phyloP scores from a whole-genome alignment of 768 basidiomycete species.

The Steccherinum ochraceum region DNA sequence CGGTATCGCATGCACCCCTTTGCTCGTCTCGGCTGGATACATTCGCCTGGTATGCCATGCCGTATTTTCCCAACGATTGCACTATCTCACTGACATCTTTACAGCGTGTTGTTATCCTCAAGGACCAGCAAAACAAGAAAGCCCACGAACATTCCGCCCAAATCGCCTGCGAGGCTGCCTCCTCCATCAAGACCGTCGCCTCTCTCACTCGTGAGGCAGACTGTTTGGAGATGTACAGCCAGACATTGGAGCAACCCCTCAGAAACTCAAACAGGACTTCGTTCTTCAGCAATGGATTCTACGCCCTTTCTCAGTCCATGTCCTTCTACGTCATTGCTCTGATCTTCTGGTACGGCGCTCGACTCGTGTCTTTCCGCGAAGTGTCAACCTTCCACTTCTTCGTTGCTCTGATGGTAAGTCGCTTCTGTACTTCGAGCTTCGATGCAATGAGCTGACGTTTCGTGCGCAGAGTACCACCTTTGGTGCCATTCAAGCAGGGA shows the following conservation, averaged over 20 bases:
- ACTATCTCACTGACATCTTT: neutral
- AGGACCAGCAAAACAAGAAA: conserved; percentile 76
- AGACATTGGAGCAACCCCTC: conserved; percentile 70
- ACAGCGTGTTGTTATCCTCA: conserved; percentile 69
- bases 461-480: conserved; percentile 57
- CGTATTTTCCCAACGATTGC: neutral
- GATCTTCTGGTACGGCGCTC: conserved; percentile 71
- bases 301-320: conserved; percentile 65
- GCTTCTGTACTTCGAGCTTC: neutral
- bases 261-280: conserved; percentile 53
- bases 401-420: conserved; percentile 69
- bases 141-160: conserved; percentile 78
- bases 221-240: conserved; percentile 56
- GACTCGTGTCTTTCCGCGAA: conserved; percentile 50
- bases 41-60: conserved; percentile 48
- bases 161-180: conserved; percentile 86
- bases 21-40: conserved; percentile 67
- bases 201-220: conserved; percentile 81
- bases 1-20: conserved; percentile 70
- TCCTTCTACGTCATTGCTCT: conserved; percentile 79
- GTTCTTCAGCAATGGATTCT: conserved; percentile 58
- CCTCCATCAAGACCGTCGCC: conserved; percentile 85
- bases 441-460: neutral
- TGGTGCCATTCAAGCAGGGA: conserved; percentile 83
- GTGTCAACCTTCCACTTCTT: conserved; percentile 66